Evolutionary conservation across 2,329 filamentous ascomycete genomes (phyloP).

Genomic region (Exophiala spinifera): DNA sequence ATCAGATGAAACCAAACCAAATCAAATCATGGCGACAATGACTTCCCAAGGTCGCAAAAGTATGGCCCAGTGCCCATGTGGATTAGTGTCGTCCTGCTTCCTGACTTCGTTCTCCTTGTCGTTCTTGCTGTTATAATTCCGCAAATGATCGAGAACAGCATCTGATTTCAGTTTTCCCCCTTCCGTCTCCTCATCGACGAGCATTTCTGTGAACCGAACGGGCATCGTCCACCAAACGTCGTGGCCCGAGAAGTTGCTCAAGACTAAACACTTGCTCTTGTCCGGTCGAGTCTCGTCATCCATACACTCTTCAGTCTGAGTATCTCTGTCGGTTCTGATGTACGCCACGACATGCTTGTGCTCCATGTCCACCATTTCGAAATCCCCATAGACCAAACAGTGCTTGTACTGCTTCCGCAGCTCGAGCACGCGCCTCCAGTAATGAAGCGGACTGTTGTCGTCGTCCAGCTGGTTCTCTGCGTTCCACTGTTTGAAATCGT

Average conservation of each 20-base stretch:
- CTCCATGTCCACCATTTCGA: constrained; percentile 24
- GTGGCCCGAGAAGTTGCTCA: constrained; percentile 21
- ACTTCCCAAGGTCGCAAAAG: constrained; percentile 17
- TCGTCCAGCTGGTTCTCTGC: constrained; percentile 53
- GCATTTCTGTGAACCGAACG: background rate
- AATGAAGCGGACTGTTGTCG: constrained; percentile 51
- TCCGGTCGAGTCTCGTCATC: background rate
- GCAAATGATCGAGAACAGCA: constrained; percentile 17
- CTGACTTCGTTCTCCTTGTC: constrained; percentile 9
- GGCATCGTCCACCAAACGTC: constrained; percentile 21
- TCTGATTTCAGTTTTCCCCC: background rate
- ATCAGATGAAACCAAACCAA: too few species aligned
- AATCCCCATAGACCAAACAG: constrained; percentile 46
- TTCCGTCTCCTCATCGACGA: constrained; percentile 9
- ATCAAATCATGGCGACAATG: constrained; percentile 13
- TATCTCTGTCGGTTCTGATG: constrained; percentile 16
- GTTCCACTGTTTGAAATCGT: constrained; percentile 55
- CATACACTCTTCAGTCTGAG: background rate
- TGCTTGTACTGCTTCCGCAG: constrained; percentile 56
- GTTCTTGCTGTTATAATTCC: constrained; percentile 22
- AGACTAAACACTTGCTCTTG: constrained; percentile 18
- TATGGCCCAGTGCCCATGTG: constrained; percentile 1
- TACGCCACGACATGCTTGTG: constrained; percentile 19
- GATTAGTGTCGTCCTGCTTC: background rate
- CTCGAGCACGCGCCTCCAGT: constrained; percentile 58